phyloP scores from a whole-genome alignment of 345 rosid genomes.

The Bruguiera gymnorhiza region DNA sequence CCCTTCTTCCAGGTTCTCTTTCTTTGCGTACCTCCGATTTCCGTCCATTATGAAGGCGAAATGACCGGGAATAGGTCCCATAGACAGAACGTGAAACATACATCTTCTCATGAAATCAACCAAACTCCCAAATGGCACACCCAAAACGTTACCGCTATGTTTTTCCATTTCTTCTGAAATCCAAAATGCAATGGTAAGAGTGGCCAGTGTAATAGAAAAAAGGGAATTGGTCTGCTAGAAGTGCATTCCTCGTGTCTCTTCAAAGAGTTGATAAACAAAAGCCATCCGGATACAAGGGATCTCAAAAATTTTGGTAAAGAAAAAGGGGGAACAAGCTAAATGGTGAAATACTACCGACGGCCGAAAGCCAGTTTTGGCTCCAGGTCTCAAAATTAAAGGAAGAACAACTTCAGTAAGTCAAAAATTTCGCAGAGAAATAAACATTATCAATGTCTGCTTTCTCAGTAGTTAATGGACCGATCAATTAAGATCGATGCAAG shows the following conservation, averaged over 20 bases:
- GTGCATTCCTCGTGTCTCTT: not conserved
- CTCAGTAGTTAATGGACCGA: too few relatives aligned
- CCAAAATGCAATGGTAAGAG: not conserved
- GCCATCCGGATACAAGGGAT: too few relatives aligned
- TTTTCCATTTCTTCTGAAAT: constrained; percentile 8
- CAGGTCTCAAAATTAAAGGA: too few relatives aligned
- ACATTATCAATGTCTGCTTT: too few relatives aligned
- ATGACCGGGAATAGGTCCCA: constrained; percentile 55
- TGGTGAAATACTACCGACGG: too few relatives aligned
- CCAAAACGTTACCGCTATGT: not conserved
- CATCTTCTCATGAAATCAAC: constrained; percentile 36
- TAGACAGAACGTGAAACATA: constrained; percentile 38
- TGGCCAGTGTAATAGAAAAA: not conserved
- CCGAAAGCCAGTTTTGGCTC: too few relatives aligned
- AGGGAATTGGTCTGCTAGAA: not conserved
- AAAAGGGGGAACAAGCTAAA: too few relatives aligned
- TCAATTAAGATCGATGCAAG: too few relatives aligned
- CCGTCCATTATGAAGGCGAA: constrained; percentile 74
- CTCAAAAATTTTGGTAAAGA: too few relatives aligned
- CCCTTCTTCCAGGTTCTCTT: constrained; percentile 34
- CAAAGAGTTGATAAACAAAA: not conserved
- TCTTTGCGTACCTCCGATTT: constrained; percentile 47
- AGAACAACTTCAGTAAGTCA: too few relatives aligned
- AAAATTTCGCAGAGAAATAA: too few relatives aligned
- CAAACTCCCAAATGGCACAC: constrained; percentile 23